Evolutionary conservation across 169 alveolate genomes (phyloP).

Genomic region (Sarcocystis neurona): DNA sequence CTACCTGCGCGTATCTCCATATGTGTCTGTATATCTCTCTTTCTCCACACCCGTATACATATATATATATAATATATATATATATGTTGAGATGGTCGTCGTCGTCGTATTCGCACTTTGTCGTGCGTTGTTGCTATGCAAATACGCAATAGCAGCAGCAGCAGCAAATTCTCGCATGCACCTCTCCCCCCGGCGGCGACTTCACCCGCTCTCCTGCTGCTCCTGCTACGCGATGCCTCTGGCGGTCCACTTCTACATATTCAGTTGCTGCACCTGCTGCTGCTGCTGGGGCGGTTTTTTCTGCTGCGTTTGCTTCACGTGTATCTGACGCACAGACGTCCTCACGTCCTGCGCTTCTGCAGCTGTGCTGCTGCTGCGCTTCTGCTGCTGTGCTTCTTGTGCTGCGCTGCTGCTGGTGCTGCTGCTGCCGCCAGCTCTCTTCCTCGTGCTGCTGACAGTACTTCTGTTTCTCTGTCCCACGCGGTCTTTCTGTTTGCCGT

Average conservation of each 20-base stretch:
- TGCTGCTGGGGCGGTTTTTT: too few species aligned
- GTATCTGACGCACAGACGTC: background rate
- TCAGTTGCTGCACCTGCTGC: too few species aligned
- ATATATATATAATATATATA: too few species aligned
- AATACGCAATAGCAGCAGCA: too few species aligned
- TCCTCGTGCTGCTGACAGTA: background rate
- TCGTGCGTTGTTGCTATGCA: too few species aligned
- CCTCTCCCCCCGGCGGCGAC: too few species aligned
- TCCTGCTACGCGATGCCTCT: too few species aligned
- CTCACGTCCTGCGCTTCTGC: background rate
- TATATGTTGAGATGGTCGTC: too few species aligned
- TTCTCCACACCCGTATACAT: background rate
- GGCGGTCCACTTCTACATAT: too few species aligned
- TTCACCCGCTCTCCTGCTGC: too few species aligned
- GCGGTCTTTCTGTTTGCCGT: background rate
- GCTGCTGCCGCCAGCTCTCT: background rate
- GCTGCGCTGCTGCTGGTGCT: background rate
- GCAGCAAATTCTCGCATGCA: too few species aligned
- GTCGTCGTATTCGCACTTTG: too few species aligned
- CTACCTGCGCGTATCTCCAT: background rate
- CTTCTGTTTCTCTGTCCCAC: background rate
- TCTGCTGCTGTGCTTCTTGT: background rate
- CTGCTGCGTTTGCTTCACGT: background rate
- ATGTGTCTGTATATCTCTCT: background rate
- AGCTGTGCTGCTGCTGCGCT: background rate